Evolutionary conservation across 306 rosid genomes (phyloP).

Genomic region (Oxytropis ochrocephala): DNA sequence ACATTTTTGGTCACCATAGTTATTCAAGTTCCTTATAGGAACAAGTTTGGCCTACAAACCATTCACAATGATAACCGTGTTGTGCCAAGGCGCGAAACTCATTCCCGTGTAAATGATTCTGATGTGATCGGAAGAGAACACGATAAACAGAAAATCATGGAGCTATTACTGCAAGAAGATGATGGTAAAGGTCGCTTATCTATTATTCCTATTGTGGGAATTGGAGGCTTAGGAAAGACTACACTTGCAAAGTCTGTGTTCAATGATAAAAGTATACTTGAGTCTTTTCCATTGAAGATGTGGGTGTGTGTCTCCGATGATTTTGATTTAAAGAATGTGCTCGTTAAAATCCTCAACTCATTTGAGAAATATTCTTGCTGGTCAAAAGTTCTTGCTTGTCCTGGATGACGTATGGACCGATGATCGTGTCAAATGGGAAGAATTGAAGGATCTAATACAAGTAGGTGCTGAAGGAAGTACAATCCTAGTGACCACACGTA

Average conservation of each 20-base stretch:
- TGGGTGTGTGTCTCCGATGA: not conserved
- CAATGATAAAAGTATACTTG: not conserved
- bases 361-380: not conserved
- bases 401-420: not conserved
- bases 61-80: not conserved
- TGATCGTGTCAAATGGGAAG: not conserved
- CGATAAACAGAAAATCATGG: not conserved
- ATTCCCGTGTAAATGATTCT: not conserved
- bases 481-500: constrained; percentile 10
- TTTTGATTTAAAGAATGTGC: not conserved
- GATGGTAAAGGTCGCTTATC: not conserved
- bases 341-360: not conserved
- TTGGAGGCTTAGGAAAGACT: constrained; percentile 20
- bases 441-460: not conserved
- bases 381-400: not conserved
- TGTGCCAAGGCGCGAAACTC: not conserved
- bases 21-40: no score
- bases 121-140: not conserved
- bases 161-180: not conserved
- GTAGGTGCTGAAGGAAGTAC: not conserved
- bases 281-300: not conserved
- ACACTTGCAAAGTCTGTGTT: constrained; percentile 1
- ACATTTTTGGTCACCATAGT: no score
- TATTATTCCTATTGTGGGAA: constrained; percentile 15
- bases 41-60: not conserved